A percentile compares a stretch with the other conserved stretches of the same genome.
phyloP scores from a whole-genome alignment of 257 asterid genomes.

The Przewalskia tangutica region DNA sequence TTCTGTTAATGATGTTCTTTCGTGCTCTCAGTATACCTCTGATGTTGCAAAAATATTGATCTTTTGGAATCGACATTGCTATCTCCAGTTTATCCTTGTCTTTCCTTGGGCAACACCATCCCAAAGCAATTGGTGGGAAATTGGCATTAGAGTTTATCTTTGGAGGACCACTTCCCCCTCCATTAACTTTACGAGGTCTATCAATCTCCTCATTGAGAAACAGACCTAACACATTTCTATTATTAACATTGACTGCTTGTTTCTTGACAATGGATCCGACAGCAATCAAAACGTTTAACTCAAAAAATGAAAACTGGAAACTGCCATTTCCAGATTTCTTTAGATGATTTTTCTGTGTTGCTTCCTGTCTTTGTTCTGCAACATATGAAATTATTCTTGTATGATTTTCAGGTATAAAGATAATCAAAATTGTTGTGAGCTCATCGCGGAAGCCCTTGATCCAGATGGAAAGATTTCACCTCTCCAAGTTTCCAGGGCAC shows the following conservation, averaged over 20 bases:
- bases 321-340: neutral
- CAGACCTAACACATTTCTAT: neutral
- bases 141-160: neutral
- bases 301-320: neutral
- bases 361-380: neutral
- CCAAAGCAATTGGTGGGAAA: neutral
- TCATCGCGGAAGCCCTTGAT: constrained; percentile 58
- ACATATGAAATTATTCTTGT: neutral
- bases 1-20: neutral
- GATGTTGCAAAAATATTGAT: neutral
- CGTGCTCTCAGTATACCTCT: neutral
- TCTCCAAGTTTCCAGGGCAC: constrained; percentile 37
- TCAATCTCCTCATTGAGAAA: neutral
- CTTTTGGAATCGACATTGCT: neutral
- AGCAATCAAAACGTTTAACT: neutral
- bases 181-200: neutral
- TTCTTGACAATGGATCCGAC: neutral
- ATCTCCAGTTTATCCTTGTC: neutral
- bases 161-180: neutral
- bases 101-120: neutral
- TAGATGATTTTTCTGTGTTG: neutral
- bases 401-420: constrained; percentile 45
- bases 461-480: constrained; percentile 42
- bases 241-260: neutral
- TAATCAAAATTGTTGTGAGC: constrained; percentile 41